Base-by-base conservation (phyloP, 495 filamentous ascomycete species). In the Aspergillus sclerotiicarbonarius region DNA sequence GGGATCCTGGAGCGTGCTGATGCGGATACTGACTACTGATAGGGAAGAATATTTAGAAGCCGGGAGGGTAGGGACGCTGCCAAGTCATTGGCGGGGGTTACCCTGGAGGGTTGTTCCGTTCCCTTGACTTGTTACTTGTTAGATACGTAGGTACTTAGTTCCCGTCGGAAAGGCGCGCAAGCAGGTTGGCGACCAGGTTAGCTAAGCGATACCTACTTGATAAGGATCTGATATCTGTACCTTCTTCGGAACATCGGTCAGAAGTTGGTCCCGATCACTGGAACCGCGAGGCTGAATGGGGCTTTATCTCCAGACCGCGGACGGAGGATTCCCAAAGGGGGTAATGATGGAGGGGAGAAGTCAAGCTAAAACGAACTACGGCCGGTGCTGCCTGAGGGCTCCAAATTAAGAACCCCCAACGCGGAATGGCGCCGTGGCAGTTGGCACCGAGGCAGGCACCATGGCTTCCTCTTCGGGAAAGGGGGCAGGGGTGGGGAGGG, bases 331-430 rank as follows among this genome's bases (percentile, higher is more conserved):
- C 50, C 59, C 6, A 35, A 57, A 60, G 9, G 10, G 52, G 52
- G 20, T 43, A 52, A 31, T 21, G 30, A 29, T 19, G 10, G n/a
- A 53, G 51, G 18, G 33, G 13, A 49, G 20, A 48, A 56, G 6
- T 31, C 1, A 16, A 50, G 18, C 47, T 16, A 25, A 30, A 29
- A 5, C 15, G 21, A 8, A 32, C 19, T 30, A 30, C 29, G 54
- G 21, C 43, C 46, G 18, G n/a, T 52, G 37, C 57, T 60, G 58
- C 54, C 53, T 57, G 50, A 57, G 54, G 57, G 53, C 54, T 60
- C 58, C 58, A 58, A 59, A 58, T 58, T 58, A 60, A 56, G 62
- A 61, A 50, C 32, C 39, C 49, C 44, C 37, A 56, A 25, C 30
- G 25, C 37, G 31, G 32, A 56, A 41, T 15, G 37, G 37, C 37